Conservation (phyloP, 768 basidiomycete species). For the Trametes maxima region DNA sequence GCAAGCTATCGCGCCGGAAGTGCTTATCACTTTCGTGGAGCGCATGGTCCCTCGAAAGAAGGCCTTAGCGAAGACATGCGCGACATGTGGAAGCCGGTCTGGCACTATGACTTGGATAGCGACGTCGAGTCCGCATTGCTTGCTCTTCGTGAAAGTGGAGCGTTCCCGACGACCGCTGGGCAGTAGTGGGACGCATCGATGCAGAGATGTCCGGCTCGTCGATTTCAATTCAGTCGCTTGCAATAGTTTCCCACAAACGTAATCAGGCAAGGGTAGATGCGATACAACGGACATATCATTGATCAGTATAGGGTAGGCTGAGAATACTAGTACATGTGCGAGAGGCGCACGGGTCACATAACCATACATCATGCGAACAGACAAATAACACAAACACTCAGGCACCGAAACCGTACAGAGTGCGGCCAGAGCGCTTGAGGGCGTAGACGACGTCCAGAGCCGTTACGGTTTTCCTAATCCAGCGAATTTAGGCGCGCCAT, state of each 20-base stretch:
- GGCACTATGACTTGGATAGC: conserved; percentile 44
- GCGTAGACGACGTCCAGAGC: conserved; percentile 66
- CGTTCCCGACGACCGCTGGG: neutral
- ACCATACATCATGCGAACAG: conserved; percentile 20
- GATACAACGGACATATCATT: conserved; percentile 8
- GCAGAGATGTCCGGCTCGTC: neutral
- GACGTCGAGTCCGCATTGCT: conserved; percentile 35
- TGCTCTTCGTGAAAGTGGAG: neutral
- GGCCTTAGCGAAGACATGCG: conserved; percentile 39
- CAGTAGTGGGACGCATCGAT: neutral
- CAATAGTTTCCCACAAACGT: neutral
- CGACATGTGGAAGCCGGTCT: conserved; percentile 51
- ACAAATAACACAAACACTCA: conserved; percentile 27
- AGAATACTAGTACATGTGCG: conserved; percentile 19
- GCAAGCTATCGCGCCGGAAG: conserved; percentile 45
- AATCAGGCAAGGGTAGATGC: neutral
- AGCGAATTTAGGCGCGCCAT: neutral
- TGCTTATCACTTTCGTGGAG: conserved; percentile 46
- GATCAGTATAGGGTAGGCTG: conserved; percentile 20
- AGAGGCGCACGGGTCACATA: conserved; percentile 10
- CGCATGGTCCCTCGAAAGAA: conserved; percentile 31
- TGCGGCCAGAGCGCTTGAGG: conserved; percentile 59
- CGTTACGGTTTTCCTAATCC: conserved; percentile 48
- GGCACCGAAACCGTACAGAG: conserved; percentile 59
- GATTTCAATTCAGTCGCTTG: neutral